Conservation (phyloP, 2,329 filamentous ascomycete species). For the Stagonosporopsis cucurbitacearum region DNA sequence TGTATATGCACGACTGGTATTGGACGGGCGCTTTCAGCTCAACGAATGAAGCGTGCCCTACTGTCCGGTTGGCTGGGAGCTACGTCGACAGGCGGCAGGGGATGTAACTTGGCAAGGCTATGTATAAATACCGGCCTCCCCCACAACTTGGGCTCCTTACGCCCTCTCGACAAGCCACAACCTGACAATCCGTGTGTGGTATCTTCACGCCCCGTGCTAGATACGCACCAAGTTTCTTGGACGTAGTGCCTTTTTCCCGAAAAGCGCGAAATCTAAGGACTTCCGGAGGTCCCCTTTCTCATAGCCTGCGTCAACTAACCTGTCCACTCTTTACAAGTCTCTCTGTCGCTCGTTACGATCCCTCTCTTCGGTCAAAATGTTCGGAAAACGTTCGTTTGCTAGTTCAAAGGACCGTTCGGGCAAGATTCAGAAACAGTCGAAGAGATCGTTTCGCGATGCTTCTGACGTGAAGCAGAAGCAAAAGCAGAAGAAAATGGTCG, state of each 20-base stretch:
- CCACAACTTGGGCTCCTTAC: conserved; percentile 39
- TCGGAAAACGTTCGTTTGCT: conserved; percentile 83
- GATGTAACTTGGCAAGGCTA: conserved; percentile 18
- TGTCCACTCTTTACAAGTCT: conserved; percentile 57
- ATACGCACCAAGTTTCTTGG: conserved; percentile 49
- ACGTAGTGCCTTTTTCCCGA: conserved; percentile 44
- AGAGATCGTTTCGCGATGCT: conserved; percentile 78
- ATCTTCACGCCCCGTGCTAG: conserved; percentile 44
- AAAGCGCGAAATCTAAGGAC: conserved; percentile 51
- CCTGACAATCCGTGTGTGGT: conserved; percentile 50
- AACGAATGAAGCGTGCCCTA: conserved; percentile 17
- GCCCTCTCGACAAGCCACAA: conserved; percentile 49
- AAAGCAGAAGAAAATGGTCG: conserved; percentile 76
- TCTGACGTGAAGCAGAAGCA: conserved; percentile 70
- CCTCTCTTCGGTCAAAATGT: conserved; percentile 69
- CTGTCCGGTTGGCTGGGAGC: conserved; percentile 14
- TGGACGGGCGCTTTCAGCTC: conserved; percentile 10
- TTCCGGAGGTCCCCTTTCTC: conserved; percentile 62
- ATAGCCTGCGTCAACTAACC: conserved; percentile 60
- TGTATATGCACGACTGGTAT: conserved; percentile 14
- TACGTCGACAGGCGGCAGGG: conserved; percentile 20
- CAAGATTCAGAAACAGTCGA: conserved; percentile 80
- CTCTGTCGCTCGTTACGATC: conserved; percentile 49
- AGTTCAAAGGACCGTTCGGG: conserved; percentile 80
- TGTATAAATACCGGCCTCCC: conserved; percentile 38